These are phyloP conservation scores for Thermochaetoides thermophila DNA, from an alignment of 495 filamentous ascomycete species.

Conservation along the genomic window DNA sequence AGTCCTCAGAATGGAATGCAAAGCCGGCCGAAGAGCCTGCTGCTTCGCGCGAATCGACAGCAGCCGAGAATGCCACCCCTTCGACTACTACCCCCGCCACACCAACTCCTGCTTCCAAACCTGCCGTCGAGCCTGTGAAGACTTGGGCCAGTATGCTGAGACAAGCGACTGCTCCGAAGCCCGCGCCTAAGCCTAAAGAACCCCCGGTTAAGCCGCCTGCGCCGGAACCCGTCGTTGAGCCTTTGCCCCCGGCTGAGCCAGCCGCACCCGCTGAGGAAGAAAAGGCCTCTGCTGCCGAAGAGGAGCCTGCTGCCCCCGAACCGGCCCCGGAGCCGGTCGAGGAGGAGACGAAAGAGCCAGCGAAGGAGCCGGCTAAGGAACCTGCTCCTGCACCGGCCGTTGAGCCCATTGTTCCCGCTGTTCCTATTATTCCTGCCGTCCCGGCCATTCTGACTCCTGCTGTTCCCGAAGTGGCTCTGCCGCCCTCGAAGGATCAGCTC, in stretches of 20 bases:
- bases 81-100: constrained; percentile 11
- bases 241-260: constrained; percentile 23
- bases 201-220: constrained; percentile 24
- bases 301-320: constrained; percentile 20
- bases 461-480: constrained; percentile 38
- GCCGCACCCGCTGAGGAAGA: too few relatives aligned
- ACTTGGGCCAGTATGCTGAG: constrained; percentile 45
- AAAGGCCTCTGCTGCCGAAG: too few relatives aligned
- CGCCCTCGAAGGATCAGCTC: constrained; percentile 66
- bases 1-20: constrained; percentile 26
- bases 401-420: constrained; percentile 2
- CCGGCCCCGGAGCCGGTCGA: constrained; percentile 19
- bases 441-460: constrained; percentile 22
- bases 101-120: constrained; percentile 14
- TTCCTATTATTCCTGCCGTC: constrained; percentile 10
- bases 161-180: constrained; percentile 29
- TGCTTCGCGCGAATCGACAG: constrained; percentile 10
- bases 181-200: constrained; percentile 32
- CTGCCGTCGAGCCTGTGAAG: constrained; percentile 25
- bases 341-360: constrained; percentile 12
- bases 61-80: constrained; percentile 7
- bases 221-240: constrained; percentile 23
- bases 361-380: constrained; percentile 16
- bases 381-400: constrained; percentile 8
- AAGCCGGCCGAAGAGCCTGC: constrained; percentile 20